These are phyloP conservation scores for Hyaloscypha hepaticicola DNA, from an alignment of 495 filamentous ascomycete species.

Conservation along the genomic window DNA sequence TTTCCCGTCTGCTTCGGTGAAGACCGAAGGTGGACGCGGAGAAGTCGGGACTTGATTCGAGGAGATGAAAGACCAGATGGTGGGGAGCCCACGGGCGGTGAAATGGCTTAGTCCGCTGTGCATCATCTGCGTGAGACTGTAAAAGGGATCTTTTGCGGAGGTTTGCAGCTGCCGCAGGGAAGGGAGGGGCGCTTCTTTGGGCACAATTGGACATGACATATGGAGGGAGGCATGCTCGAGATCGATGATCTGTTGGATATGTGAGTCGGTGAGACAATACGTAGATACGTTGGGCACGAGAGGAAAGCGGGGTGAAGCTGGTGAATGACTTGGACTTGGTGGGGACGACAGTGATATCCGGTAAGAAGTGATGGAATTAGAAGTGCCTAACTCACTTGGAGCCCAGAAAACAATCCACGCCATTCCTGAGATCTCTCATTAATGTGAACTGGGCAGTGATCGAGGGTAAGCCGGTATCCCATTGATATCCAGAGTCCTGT, in stretches of 20 bases:
- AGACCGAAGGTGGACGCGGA: slow-evolving; percentile 26
- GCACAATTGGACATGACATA: slow-evolving; percentile 42
- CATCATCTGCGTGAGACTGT: slow-evolving; percentile 44
- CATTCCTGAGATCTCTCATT: slow-evolving; percentile 35
- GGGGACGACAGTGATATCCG: not conserved
- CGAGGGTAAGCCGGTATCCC: slow-evolving; percentile 41
- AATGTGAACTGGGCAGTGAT: slow-evolving; percentile 34
- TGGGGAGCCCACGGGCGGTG: slow-evolving; percentile 40
- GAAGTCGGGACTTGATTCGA: slow-evolving; percentile 21
- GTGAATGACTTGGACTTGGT: not conserved
- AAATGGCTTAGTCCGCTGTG: slow-evolving; percentile 43
- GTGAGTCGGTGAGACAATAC: not conserved
- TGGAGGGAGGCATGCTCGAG: slow-evolving; percentile 46
- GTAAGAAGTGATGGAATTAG: not conserved
- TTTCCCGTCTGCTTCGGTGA: slow-evolving; percentile 38
- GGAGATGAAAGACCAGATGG: slow-evolving; percentile 43
- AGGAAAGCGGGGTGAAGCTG: not conserved
- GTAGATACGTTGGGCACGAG: not conserved
- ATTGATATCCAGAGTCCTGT: slow-evolving; percentile 44
- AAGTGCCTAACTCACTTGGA: slow-evolving; percentile 34
- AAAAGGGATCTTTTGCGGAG: slow-evolving; percentile 37
- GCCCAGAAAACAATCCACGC: slow-evolving; percentile 39
- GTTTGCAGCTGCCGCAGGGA: slow-evolving; percentile 33
- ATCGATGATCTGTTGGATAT: slow-evolving; percentile 38
- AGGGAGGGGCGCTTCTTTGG: slow-evolving; percentile 34